A percentile compares a stretch with the other conserved stretches of the same genome.
Conservation (phyloP, 805 yeast species). For the Barnettozyma siamensis region DNA sequence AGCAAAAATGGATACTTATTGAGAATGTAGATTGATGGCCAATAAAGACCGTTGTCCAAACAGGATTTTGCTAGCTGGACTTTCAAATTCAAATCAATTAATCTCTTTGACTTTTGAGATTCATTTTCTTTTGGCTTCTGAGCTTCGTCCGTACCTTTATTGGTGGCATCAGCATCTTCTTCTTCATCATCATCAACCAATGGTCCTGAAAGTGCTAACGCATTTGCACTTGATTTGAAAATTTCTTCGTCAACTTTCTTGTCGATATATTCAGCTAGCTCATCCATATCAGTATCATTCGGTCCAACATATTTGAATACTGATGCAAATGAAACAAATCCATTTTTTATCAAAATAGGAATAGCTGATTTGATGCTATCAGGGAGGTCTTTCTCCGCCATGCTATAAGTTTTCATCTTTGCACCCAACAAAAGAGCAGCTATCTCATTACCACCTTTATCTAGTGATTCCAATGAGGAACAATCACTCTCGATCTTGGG, state of each 20-base stretch:
- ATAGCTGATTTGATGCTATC: constrained; percentile 40
- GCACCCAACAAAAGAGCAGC: constrained; percentile 52
- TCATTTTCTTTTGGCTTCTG: constrained; percentile 1
- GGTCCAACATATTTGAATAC: constrained; percentile 56
- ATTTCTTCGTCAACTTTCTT: constrained; percentile 49
- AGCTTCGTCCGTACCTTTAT: constrained; percentile 4
- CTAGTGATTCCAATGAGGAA: constrained; percentile 28
- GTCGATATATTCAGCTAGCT: constrained; percentile 40
- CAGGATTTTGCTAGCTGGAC: constrained; percentile 45
- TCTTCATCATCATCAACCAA: constrained; percentile 65
- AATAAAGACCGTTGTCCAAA: constrained; percentile 53
- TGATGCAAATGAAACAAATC: constrained; percentile 57
- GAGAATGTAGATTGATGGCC: constrained; percentile 56
- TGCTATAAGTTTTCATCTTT: constrained; percentile 30
- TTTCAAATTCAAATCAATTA: constrained; percentile 29
- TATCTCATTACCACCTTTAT: constrained; percentile 47
- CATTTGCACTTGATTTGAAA: constrained; percentile 60
- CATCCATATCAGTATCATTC: constrained; percentile 38
- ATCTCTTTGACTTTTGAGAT: background rate
- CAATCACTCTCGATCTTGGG: constrained; percentile 36
- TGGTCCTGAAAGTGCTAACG: constrained; percentile 86
- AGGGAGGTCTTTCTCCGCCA: constrained; percentile 30
- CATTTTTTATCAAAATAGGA: constrained; percentile 58
- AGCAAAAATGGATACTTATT: constrained; percentile 58
- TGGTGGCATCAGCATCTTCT: constrained; percentile 27